A percentile compares a stretch with the other conserved stretches of the same genome.
phyloP scores from a whole-genome alignment of 495 filamentous ascomycete species.

The Penicillium atrosanguineum region DNA sequence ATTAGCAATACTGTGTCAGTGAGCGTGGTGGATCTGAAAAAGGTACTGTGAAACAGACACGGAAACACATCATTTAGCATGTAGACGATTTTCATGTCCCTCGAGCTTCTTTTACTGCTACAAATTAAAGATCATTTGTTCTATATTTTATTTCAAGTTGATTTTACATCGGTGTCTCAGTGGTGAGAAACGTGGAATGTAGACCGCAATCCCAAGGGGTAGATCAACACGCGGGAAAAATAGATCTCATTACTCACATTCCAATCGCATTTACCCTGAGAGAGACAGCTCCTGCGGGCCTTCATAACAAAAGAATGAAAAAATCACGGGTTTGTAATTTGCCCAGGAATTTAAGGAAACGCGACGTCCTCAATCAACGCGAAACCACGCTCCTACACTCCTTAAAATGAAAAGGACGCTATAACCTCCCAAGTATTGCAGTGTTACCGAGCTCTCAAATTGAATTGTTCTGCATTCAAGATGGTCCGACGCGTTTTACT shows the following conservation, averaged over 20 bases:
- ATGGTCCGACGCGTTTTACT: constrained; percentile 4
- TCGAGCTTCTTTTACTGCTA: background rate
- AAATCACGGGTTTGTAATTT: background rate
- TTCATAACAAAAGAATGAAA: background rate
- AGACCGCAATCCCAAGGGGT: constrained; percentile 8
- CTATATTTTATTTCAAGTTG: background rate
- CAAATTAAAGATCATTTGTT: background rate
- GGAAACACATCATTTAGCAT: background rate
- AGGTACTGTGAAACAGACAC: constrained; percentile 1
- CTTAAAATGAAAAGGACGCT: background rate
- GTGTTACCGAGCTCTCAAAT: background rate
- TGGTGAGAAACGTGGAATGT: background rate
- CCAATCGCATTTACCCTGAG: constrained; percentile 2
- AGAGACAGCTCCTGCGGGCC: background rate
- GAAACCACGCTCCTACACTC: background rate
- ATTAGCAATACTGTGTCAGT: constrained; percentile 28
- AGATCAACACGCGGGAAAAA: constrained; percentile 11
- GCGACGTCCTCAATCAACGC: background rate
- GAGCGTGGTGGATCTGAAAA: constrained; percentile 32
- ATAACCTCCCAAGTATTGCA: background rate
- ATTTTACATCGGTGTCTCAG: background rate
- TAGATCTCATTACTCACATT: constrained; percentile 9
- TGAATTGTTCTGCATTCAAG: background rate
- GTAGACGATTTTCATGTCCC: background rate
- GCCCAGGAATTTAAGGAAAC: background rate